Evolutionary conservation across 345 rosid genomes (phyloP), one percentile per base, ranked within the genome.

Genomic region (Nasturtium officinale): DNA sequence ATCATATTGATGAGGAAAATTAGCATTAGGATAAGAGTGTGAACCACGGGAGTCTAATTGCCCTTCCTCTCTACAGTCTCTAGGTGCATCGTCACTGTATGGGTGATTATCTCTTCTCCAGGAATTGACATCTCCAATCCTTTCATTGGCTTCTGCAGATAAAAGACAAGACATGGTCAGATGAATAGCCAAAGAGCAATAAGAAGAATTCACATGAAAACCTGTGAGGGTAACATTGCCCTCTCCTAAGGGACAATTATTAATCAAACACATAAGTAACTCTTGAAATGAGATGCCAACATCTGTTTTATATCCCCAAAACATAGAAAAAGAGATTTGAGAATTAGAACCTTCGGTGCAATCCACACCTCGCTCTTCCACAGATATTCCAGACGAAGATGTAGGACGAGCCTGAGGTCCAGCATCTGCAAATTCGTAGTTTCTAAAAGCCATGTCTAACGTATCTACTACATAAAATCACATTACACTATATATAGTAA

Each of bases 31-130:
- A 77, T 82, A 86, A 17, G 82, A 73, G 17, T 84, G 97, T 67
- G 84, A 79, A 71, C 88, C 90, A 16, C 77, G 92, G 28, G 81
- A 72, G 76, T 89, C 95, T 56, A 80, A 70, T 53, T 81, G 89
- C 92, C 95, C 87, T 80, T 87, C 90, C 72, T 87, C 97, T 58
- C 58, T 72, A 82, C 52, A 67, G 48, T 85, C 71, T 65, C 84
- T 78, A 42, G 53, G 74, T 76, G 85, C 89, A 79, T 87, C 91
- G 82, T 90, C 97, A 72, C 78, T 26, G 48, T 78, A 82, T 11
- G 79, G 67, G 46, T 80, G 73, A 83, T 80, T 61, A 37, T 89
- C 97, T 65, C 85, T 87, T 81, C 89, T 85, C 97, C 96, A 90
- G 63, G 92, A 67, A 83, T 76, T 73, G 53, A 76, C 57, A 43